Conservation (phyloP, 1,139 yeast species). For the Kurtzmaniella quercitrusa region DNA sequence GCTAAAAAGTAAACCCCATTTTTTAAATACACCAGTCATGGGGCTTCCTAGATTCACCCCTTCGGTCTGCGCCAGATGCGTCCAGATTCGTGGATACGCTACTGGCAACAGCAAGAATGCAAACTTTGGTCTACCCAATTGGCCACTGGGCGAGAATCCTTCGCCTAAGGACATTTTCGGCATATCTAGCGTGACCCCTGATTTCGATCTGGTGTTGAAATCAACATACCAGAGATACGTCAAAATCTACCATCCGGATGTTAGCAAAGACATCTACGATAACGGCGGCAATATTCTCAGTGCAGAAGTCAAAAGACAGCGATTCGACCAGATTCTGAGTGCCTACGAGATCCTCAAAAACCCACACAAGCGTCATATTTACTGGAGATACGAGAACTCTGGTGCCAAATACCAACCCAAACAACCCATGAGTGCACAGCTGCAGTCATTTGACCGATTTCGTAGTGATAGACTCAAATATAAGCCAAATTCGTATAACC, state of each 20-base stretch:
- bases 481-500: neutral
- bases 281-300: conserved; percentile 26
- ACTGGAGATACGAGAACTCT: conserved; percentile 6
- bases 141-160: conserved; percentile 62
- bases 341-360: conserved; percentile 73
- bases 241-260: conserved; percentile 86
- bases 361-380: conserved; percentile 34
- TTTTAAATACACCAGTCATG: neutral
- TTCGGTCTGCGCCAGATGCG: neutral
- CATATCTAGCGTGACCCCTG: conserved; percentile 2
- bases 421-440: neutral
- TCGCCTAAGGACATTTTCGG: conserved; percentile 72
- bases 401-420: neutral
- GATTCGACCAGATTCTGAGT: conserved; percentile 67
- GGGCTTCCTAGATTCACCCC: neutral
- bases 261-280: conserved; percentile 26
- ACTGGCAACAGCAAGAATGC: conserved; percentile 14
- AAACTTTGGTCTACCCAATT: conserved; percentile 28
- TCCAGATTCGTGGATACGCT: neutral
- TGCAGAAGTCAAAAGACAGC: conserved; percentile 39
- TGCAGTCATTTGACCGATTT: neutral
- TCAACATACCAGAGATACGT: conserved; percentile 59
- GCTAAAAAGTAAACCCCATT: too few relatives aligned
- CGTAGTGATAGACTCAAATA: neutral
- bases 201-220: conserved; percentile 22